phyloP scores from a whole-genome alignment of 495 filamentous ascomycete species.

The Penicillium turbatum region DNA sequence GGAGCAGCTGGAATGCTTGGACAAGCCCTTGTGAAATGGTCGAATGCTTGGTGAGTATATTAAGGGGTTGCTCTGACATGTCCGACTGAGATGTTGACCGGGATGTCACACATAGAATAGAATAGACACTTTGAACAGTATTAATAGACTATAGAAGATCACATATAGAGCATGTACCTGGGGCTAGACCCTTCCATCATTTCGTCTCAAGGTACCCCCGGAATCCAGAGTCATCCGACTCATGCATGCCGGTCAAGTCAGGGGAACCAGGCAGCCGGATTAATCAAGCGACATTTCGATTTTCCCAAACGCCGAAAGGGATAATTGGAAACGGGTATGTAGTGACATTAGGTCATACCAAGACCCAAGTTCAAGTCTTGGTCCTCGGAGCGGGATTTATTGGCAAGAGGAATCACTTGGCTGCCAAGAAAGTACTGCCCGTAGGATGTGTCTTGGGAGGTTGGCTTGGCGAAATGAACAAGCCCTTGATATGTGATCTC shows the following conservation, averaged over 20 bases:
- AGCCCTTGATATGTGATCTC: background rate
- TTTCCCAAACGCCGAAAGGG: background rate
- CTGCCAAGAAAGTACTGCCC: slow-evolving; percentile 28
- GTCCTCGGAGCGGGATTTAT: slow-evolving; percentile 29
- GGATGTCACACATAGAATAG: background rate
- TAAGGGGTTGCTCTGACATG: background rate
- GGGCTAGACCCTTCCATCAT: background rate
- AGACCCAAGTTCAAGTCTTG: slow-evolving; percentile 19
- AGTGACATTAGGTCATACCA: slow-evolving; percentile 6
- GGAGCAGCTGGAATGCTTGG: slow-evolving; percentile 3
- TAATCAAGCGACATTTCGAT: background rate
- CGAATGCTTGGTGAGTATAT: background rate
- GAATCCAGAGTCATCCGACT: slow-evolving; percentile 1
- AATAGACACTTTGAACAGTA: background rate
- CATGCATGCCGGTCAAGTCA: background rate
- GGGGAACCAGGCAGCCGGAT: slow-evolving; percentile 8
- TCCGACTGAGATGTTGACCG: background rate
- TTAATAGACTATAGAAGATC: background rate
- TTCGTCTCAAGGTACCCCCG: background rate
- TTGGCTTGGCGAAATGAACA: slow-evolving; percentile 17
- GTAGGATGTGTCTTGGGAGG: slow-evolving; percentile 7
- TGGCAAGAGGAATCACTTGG: slow-evolving; percentile 32
- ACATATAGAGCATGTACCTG: background rate
- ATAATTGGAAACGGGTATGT: background rate
- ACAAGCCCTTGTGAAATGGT: background rate